These are phyloP conservation scores for Saccharomycopsis hybrid DNA, from an alignment of 1,139 yeast genomes.

Conservation along the genomic window DNA sequence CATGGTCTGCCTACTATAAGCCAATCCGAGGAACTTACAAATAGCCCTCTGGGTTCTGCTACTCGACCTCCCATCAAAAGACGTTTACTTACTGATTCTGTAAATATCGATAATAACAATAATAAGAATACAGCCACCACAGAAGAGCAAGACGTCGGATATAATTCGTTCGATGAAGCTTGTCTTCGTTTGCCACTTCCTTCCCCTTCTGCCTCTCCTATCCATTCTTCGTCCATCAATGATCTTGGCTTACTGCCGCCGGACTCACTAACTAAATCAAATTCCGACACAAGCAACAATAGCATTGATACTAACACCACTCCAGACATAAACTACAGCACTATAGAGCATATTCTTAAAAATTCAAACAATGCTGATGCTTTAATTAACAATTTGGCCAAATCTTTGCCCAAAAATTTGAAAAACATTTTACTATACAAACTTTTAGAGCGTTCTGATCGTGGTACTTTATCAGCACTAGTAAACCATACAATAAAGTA, in stretches of 20 bases:
- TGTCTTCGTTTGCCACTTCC: constrained; percentile 42
- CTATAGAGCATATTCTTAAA: constrained; percentile 4
- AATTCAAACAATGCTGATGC: constrained; percentile 6
- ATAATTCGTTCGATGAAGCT: background rate
- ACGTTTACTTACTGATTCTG: no score
- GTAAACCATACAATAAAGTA: constrained; percentile 51
- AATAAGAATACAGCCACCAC: background rate
- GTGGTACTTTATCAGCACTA: constrained; percentile 65
- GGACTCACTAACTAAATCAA: background rate
- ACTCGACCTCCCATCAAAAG: no score
- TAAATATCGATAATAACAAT: background rate
- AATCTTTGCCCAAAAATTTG: constrained; percentile 9
- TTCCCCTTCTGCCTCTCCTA: constrained; percentile 66
- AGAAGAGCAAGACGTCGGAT: background rate
- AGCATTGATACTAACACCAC: background rate
- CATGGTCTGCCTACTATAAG: no score
- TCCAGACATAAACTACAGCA: background rate
- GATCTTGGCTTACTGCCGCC: constrained; percentile 6
- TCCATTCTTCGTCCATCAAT: constrained; percentile 33
- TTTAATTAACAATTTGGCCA: background rate
- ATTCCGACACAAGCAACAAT: background rate
- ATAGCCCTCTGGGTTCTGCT: no score
- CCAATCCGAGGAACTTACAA: no score
- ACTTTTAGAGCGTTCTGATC: constrained; percentile 56
- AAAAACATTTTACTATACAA: constrained; percentile 43